A percentile compares a stretch with the other conserved stretches of the same genome.
These are phyloP conservation scores for Aleurites moluccanus DNA, from an alignment of 441 rosid species.

Conservation along the genomic window DNA sequence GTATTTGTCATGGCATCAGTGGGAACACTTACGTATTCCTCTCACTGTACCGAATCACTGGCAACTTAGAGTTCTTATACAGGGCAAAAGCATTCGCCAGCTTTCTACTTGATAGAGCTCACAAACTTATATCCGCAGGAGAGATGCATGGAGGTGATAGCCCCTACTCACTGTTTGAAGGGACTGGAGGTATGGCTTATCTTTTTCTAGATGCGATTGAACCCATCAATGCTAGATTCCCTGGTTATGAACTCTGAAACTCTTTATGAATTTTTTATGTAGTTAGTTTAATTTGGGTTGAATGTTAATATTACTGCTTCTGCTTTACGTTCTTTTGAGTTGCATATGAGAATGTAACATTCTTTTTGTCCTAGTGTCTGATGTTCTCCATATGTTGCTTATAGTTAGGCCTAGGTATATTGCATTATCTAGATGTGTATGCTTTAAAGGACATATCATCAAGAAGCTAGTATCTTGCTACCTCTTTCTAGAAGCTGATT, in stretches of 20 bases:
- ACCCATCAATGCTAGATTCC: conserved; percentile 67
- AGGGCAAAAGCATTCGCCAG: conserved; percentile 62
- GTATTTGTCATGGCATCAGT: conserved; percentile 68
- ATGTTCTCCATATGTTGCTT: neutral
- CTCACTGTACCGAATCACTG: conserved; percentile 48
- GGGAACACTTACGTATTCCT: conserved; percentile 60
- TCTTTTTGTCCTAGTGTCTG: neutral
- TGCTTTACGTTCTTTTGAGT: neutral
- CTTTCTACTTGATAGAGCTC: conserved; percentile 57
- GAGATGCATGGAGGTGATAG: conserved; percentile 71
- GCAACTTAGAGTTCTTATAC: conserved; percentile 42
- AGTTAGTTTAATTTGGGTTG: neutral
- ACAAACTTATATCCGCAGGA: conserved; percentile 43
- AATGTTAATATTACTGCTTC: neutral
- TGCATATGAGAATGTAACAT: conserved; percentile 1
- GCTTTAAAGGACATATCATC: neutral
- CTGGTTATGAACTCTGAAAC: conserved; percentile 31
- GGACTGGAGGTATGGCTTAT: conserved; percentile 72
- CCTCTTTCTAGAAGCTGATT: neutral
- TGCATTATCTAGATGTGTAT: neutral
- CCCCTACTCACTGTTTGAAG: conserved; percentile 68
- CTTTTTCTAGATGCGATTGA: conserved; percentile 65
- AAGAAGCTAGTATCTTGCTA: neutral
- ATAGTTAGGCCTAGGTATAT: neutral
- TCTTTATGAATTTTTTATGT: conserved; percentile 1